Conservation (phyloP, 2,329 filamentous ascomycete genomes). For the Madurella fahalii region DNA sequence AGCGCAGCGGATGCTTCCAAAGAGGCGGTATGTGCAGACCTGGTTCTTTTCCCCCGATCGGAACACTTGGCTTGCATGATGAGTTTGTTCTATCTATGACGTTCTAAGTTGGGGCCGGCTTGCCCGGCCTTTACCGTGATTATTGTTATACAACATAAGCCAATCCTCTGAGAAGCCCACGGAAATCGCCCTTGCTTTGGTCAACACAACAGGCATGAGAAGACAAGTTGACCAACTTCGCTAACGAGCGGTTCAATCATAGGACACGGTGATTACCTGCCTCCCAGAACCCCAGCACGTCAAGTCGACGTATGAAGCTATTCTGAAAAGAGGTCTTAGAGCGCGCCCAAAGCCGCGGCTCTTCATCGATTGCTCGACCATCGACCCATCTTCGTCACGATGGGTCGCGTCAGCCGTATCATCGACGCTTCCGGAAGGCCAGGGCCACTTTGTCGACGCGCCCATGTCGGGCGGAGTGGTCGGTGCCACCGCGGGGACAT, state of each 20-base stretch:
- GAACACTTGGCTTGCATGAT: constrained; percentile 25
- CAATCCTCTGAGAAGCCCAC: constrained; percentile 64
- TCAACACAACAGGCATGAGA: not conserved
- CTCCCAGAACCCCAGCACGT: constrained; percentile 89
- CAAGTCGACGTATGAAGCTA: constrained; percentile 72
- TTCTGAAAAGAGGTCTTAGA: constrained; percentile 50
- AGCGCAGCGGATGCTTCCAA: constrained; percentile 47
- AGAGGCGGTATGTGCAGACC: constrained; percentile 45
- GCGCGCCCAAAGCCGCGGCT: constrained; percentile 58
- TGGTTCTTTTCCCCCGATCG: not conserved
- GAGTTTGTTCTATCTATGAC: constrained; percentile 39
- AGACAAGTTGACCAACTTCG: not conserved
- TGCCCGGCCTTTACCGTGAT: constrained; percentile 56
- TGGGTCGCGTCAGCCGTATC: constrained; percentile 67
- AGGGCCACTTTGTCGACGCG: constrained; percentile 83
- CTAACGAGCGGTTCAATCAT: constrained; percentile 9
- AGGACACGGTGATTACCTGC: constrained; percentile 67
- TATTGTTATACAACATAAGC: constrained; percentile 57
- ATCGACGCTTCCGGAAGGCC: constrained; percentile 49
- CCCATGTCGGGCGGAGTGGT: constrained; percentile 97
- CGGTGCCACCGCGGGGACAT: constrained; percentile 76
- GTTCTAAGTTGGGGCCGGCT: constrained; percentile 69
- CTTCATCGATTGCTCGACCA: constrained; percentile 96
- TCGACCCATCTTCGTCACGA: constrained; percentile 81
- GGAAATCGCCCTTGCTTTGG: not conserved